Conservation (phyloP, 1,139 yeast species). For the Tardiomyces digboiensis region DNA sequence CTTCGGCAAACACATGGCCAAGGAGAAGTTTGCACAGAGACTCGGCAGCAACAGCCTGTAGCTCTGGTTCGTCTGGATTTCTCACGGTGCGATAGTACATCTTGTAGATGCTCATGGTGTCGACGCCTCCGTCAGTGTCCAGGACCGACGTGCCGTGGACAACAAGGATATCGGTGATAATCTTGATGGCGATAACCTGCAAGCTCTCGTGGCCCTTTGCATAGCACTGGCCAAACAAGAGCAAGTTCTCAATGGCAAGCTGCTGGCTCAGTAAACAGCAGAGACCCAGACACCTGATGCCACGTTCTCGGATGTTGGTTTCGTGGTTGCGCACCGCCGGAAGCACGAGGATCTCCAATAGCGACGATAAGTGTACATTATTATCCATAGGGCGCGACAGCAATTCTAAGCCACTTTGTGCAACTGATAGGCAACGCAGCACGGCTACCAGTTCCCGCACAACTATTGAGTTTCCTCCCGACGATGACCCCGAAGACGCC, state of each 20-base stretch:
- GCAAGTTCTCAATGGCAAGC: slow-evolving; percentile 45
- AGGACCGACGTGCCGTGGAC: slow-evolving; percentile 65
- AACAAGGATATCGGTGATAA: slow-evolving; percentile 70
- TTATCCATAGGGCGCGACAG: slow-evolving; percentile 56
- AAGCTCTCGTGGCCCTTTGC: slow-evolving; percentile 52
- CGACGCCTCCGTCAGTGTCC: slow-evolving; percentile 55
- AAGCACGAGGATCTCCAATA: slow-evolving; percentile 69
- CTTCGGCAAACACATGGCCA: slow-evolving; percentile 65
- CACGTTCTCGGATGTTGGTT: slow-evolving; percentile 53
- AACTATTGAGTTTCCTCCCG: background rate
- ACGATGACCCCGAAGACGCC: too few species aligned
- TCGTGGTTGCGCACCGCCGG: slow-evolving; percentile 67
- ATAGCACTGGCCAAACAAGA: slow-evolving; percentile 56
- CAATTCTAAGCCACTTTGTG: slow-evolving; percentile 63
- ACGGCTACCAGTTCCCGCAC: slow-evolving; percentile 26
- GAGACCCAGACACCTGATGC: slow-evolving; percentile 69
- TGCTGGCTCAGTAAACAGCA: slow-evolving; percentile 61
- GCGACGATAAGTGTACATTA: slow-evolving; percentile 58
- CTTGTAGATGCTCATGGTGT: slow-evolving; percentile 51
- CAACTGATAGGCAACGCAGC: slow-evolving; percentile 57
- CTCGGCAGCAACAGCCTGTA: slow-evolving; percentile 79
- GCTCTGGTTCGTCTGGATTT: slow-evolving; percentile 44
- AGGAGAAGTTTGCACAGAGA: slow-evolving; percentile 77
- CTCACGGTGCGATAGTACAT: slow-evolving; percentile 42
- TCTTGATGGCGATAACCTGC: slow-evolving; percentile 53